Conservation (phyloP, 768 basidiomycete species). For the Grammothele lineata region DNA sequence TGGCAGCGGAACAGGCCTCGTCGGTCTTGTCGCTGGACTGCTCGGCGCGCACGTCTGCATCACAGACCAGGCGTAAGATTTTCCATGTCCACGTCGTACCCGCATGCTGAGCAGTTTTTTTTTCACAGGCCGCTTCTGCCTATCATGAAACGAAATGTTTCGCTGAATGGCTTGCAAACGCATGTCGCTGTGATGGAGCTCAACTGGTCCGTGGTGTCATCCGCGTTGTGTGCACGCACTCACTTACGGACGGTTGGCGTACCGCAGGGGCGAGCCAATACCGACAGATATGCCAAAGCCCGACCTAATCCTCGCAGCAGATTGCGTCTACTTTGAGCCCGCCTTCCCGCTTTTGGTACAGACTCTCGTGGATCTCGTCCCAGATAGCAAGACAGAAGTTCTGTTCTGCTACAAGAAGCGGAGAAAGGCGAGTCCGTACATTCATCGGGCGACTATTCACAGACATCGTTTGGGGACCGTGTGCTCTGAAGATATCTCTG, state of each 20-base stretch:
- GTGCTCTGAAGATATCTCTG: too few relatives aligned
- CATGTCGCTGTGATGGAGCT: slow-evolving; percentile 63
- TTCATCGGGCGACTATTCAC: neutral
- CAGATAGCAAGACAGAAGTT: slow-evolving; percentile 52
- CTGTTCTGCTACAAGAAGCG: slow-evolving; percentile 94
- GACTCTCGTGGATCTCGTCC: slow-evolving; percentile 63
- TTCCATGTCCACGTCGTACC: slow-evolving; percentile 20
- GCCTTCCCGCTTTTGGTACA: slow-evolving; percentile 84
- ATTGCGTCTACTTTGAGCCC: slow-evolving; percentile 95
- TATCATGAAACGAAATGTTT: slow-evolving; percentile 75
- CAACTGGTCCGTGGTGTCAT: slow-evolving; percentile 59
- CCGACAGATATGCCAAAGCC: slow-evolving; percentile 39
- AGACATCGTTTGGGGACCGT: too few relatives aligned
- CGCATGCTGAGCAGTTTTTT: too few relatives aligned
- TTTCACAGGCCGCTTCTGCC: slow-evolving; percentile 69
- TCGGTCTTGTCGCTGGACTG: slow-evolving; percentile 77
- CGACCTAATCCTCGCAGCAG: slow-evolving; percentile 81
- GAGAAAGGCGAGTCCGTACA: slow-evolving; percentile 62
- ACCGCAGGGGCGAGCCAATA: slow-evolving; percentile 63
- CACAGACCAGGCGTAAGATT: slow-evolving; percentile 91
- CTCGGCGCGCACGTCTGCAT: slow-evolving; percentile 68
- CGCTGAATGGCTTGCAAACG: slow-evolving; percentile 53
- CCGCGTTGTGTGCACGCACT: neutral
- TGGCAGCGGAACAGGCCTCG: slow-evolving; percentile 89
- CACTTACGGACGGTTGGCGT: too few relatives aligned